These are phyloP conservation scores for Blepharisma japonicum DNA, from an alignment of 73 alveolate genomes.

Conservation along the genomic window DNA sequence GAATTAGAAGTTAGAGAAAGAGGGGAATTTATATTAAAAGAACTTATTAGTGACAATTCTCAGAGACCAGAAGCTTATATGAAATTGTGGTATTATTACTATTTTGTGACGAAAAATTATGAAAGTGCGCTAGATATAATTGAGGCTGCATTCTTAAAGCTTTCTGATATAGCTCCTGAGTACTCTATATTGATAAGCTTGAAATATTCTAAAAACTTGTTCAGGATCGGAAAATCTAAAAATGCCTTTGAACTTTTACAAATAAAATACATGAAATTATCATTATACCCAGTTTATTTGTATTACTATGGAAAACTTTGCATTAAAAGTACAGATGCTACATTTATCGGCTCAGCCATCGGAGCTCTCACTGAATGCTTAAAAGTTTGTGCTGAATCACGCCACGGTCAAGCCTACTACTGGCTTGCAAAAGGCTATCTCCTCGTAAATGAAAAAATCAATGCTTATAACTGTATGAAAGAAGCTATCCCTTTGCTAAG, in stretches of 20 bases:
- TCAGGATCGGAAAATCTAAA: background rate
- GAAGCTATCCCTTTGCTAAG: background rate
- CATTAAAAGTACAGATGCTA: background rate
- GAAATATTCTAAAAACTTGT: background rate
- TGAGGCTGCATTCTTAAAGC: slow-evolving; percentile 27
- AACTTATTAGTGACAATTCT: slow-evolving; percentile 35
- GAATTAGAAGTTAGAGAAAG: slow-evolving; percentile 29
- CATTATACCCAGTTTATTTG: slow-evolving; percentile 31
- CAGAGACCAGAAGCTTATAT: slow-evolving; percentile 56
- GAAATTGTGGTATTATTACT: slow-evolving; percentile 49
- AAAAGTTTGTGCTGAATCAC: slow-evolving; percentile 35
- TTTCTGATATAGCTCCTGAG: slow-evolving; percentile 12
- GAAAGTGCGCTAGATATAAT: slow-evolving; percentile 27
- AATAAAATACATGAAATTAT: slow-evolving; percentile 28
- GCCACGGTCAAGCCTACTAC: slow-evolving; percentile 13
- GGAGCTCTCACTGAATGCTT: slow-evolving; percentile 58
- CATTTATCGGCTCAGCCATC: slow-evolving; percentile 47
- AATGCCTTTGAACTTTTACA: slow-evolving; percentile 36
- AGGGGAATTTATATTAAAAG: slow-evolving; percentile 47
- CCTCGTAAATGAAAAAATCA: slow-evolving; percentile 8
- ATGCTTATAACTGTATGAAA: background rate
- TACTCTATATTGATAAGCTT: background rate
- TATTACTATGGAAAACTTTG: slow-evolving; percentile 35
- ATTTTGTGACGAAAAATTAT: background rate
- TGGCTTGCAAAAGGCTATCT: slow-evolving; percentile 8